phyloP scores from a whole-genome alignment of 441 rosid species.

The Cnidoscolus chayamansa region DNA sequence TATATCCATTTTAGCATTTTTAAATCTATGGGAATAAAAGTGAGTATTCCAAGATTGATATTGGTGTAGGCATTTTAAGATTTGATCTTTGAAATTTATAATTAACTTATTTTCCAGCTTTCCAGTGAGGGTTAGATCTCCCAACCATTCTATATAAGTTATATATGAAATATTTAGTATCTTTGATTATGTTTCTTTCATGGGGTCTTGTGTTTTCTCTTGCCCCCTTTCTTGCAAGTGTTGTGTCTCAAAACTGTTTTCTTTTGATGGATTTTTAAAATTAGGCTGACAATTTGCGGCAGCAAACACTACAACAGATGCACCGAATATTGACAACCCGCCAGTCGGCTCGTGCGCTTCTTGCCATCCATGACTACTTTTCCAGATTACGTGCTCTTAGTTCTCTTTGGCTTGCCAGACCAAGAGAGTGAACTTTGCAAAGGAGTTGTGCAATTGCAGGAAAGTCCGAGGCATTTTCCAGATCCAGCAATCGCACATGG shows the following conservation, averaged over 20 bases:
- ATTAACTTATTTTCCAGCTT: not conserved
- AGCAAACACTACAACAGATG: constrained; percentile 88
- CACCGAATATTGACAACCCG: constrained; percentile 74
- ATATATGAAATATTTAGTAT: no score
- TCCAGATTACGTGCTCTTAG: constrained; percentile 92
- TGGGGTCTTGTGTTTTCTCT: not conserved
- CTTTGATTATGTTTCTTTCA: not conserved
- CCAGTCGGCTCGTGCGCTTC: constrained; percentile 89
- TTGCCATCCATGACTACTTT: constrained; percentile 82
- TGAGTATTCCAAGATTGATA: not conserved
- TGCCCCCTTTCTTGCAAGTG: not conserved
- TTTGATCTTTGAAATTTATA: not conserved
- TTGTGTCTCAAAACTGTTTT: not conserved
- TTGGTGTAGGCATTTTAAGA: not conserved
- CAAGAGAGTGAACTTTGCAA: constrained; percentile 55
- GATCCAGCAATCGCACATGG: constrained; percentile 4
- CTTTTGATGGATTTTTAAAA: constrained; percentile 18
- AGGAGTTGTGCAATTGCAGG: constrained; percentile 17
- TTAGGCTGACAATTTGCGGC: constrained; percentile 94
- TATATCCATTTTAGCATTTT: not conserved
- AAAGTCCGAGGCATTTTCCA: constrained; percentile 6
- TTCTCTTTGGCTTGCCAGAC: constrained; percentile 95
- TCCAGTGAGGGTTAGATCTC: not conserved
- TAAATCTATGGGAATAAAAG: not conserved
- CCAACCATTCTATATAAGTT: not conserved